A percentile compares a stretch with the other conserved stretches of the same genome.
Evolutionary conservation across 495 filamentous ascomycete genomes (phyloP).

Genomic region (Pyrenula aspistea): DNA sequence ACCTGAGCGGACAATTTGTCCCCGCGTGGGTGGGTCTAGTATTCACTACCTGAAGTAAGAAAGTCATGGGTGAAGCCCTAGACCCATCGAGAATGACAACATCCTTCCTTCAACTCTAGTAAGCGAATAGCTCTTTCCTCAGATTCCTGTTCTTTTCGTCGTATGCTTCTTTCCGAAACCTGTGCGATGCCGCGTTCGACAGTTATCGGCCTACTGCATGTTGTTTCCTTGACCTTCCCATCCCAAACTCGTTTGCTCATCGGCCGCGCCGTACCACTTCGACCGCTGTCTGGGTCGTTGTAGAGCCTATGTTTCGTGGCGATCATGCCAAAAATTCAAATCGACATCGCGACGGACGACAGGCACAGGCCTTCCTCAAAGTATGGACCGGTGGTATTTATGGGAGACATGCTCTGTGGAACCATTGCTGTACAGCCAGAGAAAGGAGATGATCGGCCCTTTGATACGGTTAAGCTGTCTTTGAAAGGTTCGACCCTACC

Average conservation of each 20-base stretch:
- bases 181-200: not conserved
- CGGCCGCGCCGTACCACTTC: too few relatives aligned
- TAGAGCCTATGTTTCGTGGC: too few relatives aligned
- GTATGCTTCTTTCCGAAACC: not conserved
- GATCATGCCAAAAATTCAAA: not conserved
- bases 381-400: not conserved
- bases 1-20: too few relatives aligned
- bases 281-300: too few relatives aligned
- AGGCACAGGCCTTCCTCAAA: not conserved
- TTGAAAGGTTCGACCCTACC: not conserved
- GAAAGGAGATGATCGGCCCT: not conserved
- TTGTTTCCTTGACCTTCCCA: not conserved
- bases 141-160: not conserved
- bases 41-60: not conserved
- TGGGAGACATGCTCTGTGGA: not conserved
- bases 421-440: not conserved
- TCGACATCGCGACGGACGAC: not conserved
- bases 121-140: not conserved
- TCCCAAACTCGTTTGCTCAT: too few relatives aligned
- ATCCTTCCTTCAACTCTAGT: not conserved
- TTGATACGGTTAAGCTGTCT: not conserved
- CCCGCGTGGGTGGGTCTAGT: not conserved
- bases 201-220: not conserved
- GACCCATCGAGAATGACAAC: not conserved
- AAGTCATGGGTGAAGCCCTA: not conserved